Evolutionary conservation across 1,284 basidiomycete genomes (phyloP).

Genomic region (Lentinus polychrous): DNA sequence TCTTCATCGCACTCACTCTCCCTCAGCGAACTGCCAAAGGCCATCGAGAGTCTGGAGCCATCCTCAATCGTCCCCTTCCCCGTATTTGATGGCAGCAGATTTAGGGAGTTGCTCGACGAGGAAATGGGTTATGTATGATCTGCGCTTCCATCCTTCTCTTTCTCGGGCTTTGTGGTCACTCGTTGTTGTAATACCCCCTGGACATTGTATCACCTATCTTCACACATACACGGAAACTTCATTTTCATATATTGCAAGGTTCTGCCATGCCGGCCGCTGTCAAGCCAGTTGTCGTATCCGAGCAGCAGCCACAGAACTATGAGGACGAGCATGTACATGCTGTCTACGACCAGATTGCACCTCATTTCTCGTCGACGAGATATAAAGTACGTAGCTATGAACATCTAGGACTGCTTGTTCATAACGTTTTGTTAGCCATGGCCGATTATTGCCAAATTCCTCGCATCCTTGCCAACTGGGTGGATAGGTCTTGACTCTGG

Average conservation of each 20-base stretch:
- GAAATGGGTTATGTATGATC: conserved; percentile 58
- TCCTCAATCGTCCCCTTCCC: conserved; percentile 52
- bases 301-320: conserved; percentile 46
- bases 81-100: conserved; percentile 55
- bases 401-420: background rate
- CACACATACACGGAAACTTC: conserved; percentile 3
- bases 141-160: conserved; percentile 3
- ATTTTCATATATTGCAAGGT: background rate
- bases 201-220: conserved; percentile 8
- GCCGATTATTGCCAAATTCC: conserved; percentile 86
- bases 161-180: background rate
- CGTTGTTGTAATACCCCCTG: conserved; percentile 2
- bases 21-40: conserved; percentile 44
- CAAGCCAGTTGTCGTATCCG: conserved; percentile 32
- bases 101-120: conserved; percentile 61
- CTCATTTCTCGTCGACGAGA: conserved; percentile 88
- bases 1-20: conserved; percentile 11
- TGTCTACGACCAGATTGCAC: conserved; percentile 88
- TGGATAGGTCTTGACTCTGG: conserved; percentile 91
- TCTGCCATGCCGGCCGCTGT: conserved; percentile 20
- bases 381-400: conserved; percentile 65
- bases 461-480: conserved; percentile 67
- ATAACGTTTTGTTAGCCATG: conserved; percentile 59
- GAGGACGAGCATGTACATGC: conserved; percentile 75
- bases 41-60: conserved; percentile 43